Conservation (phyloP, 768 basidiomycete species). For the Russula compacta region DNA sequence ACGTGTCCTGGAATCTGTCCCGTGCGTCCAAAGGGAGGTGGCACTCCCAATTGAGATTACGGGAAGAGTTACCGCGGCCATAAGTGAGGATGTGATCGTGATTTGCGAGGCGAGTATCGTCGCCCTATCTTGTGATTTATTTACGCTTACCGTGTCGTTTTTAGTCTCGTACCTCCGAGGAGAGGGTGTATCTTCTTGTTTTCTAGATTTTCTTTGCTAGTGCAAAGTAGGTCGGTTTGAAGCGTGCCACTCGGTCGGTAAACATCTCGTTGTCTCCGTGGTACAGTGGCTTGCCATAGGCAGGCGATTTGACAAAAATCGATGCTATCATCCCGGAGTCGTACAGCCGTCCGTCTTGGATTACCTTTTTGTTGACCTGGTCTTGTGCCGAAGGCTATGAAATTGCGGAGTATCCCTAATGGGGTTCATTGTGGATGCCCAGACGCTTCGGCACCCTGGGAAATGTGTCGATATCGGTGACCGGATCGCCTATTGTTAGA, state of each 20-base stretch:
- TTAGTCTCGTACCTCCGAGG: background rate
- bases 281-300: background rate
- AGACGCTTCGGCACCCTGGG: background rate
- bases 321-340: background rate
- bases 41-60: background rate
- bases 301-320: background rate
- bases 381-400: background rate
- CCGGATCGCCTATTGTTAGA: background rate
- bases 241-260: background rate
- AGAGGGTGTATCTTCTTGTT: constrained; percentile 1
- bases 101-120: constrained; percentile 2
- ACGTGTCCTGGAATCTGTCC: background rate
- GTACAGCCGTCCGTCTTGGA: background rate
- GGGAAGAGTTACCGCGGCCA: background rate
- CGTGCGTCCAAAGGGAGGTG: background rate
- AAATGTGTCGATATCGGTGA: background rate
- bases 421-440: background rate
- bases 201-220: background rate
- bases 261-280: background rate
- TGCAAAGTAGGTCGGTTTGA: background rate
- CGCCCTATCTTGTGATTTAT: background rate
- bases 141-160: background rate
- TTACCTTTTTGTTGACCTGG: background rate
- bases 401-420: background rate
- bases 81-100: constrained; percentile 12